phyloP scores from a whole-genome alignment of 2,329 filamentous ascomycete genomes.

The Domatiomyces catenatus region DNA sequence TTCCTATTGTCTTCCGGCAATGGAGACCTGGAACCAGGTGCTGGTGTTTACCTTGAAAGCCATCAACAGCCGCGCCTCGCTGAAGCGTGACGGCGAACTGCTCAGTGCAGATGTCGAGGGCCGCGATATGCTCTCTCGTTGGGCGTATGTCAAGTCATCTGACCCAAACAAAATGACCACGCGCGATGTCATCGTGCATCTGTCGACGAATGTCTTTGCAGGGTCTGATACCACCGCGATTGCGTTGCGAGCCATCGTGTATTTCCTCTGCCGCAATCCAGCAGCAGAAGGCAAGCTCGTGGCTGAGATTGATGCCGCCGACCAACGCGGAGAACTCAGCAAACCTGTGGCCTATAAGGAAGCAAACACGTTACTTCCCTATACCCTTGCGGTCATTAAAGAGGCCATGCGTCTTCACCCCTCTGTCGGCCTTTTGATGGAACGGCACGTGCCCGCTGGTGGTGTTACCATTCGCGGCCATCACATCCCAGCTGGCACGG shows the following conservation, averaged over 20 bases:
- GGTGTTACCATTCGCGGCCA: constrained; percentile 11
- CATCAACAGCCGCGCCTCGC: constrained; percentile 12
- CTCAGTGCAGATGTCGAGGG: constrained; percentile 12
- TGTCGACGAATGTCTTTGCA: constrained; percentile 19
- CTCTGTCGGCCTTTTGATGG: constrained; percentile 17
- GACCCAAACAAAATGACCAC: constrained; percentile 20
- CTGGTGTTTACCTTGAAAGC: constrained; percentile 22
- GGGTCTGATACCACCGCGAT: constrained; percentile 14
- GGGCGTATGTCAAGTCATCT: constrained; percentile 18
- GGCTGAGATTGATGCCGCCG: constrained; percentile 10
- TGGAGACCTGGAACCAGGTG: constrained; percentile 24
- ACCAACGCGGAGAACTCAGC: constrained; percentile 6
- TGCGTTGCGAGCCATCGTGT: constrained; percentile 40
- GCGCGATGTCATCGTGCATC: constrained; percentile 19
- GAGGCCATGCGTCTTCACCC: constrained; percentile 16
- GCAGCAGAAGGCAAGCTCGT: constrained; percentile 6
- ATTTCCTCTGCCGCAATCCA: constrained; percentile 54
- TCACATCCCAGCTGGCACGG: constrained; percentile 9
- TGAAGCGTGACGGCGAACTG: constrained; percentile 10
- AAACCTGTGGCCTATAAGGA: constrained; percentile 10
- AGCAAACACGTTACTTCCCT: constrained; percentile 16
- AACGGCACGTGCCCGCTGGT: constrained; percentile 15
- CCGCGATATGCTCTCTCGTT: constrained; percentile 20
- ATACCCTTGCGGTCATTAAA: constrained; percentile 9
- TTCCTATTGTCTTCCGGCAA: constrained; percentile 20